A percentile compares a stretch with the other conserved stretches of the same genome.
phyloP scores from a whole-genome alignment of 768 basidiomycete species.

The Cystofilobasidium macerans region DNA sequence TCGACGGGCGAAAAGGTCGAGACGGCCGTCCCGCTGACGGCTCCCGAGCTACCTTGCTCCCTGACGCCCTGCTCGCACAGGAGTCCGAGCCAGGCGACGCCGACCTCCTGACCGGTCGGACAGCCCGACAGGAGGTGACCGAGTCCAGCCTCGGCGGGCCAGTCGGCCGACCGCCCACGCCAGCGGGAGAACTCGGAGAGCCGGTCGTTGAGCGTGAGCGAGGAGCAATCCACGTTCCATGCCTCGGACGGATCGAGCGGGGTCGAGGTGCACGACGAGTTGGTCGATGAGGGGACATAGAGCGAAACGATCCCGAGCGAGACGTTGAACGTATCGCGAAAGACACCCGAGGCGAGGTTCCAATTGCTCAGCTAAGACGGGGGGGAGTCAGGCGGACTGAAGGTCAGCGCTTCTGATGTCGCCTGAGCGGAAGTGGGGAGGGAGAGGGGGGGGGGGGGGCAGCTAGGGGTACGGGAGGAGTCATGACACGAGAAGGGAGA shows the following conservation, averaged over 20 bases:
- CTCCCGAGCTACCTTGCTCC: constrained; percentile 38
- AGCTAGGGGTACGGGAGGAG: too few relatives aligned
- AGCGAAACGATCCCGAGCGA: constrained; percentile 73
- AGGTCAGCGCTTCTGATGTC: too few relatives aligned
- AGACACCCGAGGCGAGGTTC: constrained; percentile 44
- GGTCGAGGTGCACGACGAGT: constrained; percentile 49
- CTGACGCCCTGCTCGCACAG: constrained; percentile 44
- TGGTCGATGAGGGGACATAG: constrained; percentile 46
- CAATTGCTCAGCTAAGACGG: constrained; percentile 51
- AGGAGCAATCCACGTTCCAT: constrained; percentile 66
- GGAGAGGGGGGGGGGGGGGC: too few relatives aligned
- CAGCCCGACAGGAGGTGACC: constrained; percentile 85
- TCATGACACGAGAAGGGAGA: too few relatives aligned
- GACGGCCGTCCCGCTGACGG: constrained; percentile 70
- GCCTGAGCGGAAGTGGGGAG: too few relatives aligned
- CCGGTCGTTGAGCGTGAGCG: constrained; percentile 53
- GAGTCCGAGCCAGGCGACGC: constrained; percentile 79
- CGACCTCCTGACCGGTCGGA: constrained; percentile 61
- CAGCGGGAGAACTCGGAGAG: constrained; percentile 70
- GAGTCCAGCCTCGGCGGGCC: constrained; percentile 61
- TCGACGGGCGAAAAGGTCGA: constrained; percentile 65
- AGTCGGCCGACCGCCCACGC: constrained; percentile 55
- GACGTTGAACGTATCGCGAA: constrained; percentile 64
- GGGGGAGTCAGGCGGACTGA: background rate
- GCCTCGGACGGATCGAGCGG: constrained; percentile 45